phyloP scores from a whole-genome alignment of 768 basidiomycete genomes.

The Kwoniella dendrophila region DNA sequence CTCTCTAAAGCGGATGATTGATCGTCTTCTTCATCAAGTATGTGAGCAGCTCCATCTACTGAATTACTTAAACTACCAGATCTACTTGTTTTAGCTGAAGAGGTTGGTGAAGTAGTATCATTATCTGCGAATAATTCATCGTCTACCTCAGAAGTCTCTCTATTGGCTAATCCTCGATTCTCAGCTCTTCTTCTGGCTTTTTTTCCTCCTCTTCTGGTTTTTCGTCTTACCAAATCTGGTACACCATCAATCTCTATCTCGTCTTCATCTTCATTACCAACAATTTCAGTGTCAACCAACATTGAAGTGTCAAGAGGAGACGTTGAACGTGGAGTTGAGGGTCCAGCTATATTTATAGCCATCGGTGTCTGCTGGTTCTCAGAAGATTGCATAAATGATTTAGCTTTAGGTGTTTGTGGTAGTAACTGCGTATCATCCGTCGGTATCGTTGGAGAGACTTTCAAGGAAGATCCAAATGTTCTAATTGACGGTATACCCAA shows the following conservation, averaged over 20 bases:
- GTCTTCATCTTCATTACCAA: constrained; percentile 4
- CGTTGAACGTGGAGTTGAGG: not conserved
- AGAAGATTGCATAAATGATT: not conserved
- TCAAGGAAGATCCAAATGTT: not conserved
- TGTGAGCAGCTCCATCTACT: not conserved
- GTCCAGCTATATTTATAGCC: too few relatives aligned
- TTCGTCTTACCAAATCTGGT: not conserved
- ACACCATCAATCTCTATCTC: not conserved
- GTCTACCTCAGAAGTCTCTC: constrained; percentile 10
- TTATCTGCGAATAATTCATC: constrained; percentile 10
- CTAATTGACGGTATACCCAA: constrained; percentile 3
- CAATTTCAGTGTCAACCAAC: not conserved
- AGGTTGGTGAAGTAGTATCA: constrained; percentile 15
- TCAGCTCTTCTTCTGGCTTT: constrained; percentile 17
- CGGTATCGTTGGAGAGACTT: not conserved
- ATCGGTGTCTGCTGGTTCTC: not conserved
- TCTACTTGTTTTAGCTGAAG: constrained; percentile 7
- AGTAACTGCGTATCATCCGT: not conserved
- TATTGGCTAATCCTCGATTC: not conserved
- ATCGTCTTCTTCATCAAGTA: constrained; percentile 18
- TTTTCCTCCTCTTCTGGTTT: constrained; percentile 20
- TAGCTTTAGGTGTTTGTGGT: constrained; percentile 6
- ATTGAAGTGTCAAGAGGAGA: constrained; percentile 2
- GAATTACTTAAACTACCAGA: constrained; percentile 3
- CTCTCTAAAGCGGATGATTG: constrained; percentile 25